Evolutionary conservation across 2,329 filamentous ascomycete genomes (phyloP), one percentile per base, ranked within the genome.

Genomic region (Penicillium sp.): DNA sequence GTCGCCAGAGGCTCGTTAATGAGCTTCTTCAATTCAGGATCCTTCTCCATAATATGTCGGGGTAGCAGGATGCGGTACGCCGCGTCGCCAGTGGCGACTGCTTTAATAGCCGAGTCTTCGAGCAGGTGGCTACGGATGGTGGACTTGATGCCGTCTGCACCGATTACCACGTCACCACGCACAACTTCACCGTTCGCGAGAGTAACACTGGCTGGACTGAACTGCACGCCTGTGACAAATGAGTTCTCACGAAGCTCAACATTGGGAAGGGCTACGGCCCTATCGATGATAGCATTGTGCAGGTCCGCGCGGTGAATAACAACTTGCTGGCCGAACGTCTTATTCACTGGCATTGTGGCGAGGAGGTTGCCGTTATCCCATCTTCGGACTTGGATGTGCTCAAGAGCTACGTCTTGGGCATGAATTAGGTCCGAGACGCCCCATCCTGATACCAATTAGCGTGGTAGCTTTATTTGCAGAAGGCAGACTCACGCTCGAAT

Each of bases 41-140:
- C 88, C 22, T 82, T 63, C 53, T 79, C 73, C 83, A 92, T 88
- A 56, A 87, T 79, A 30, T 84, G 80, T 12, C 88, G 83, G 1
- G 81, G 83, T 17, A 92, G 80, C 83, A 92, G 88, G 72, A 92
- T 89, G 12, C 89, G 84, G 76, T 92, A 92, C 3, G 88, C 88
- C 0, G 89, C 89, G 74, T 91, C 87, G 4, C 87, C 84, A 0
- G 88, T 90, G 57, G 68, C 56, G 7, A 68, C 57, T 8, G 70
- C 63, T 28, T 68, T 66, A 26, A 65, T 57, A 1, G 59, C 53
- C 10, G 51, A 49, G 19, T 69, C 69, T 16, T 67, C 62, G 12
- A 78, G 67, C 42, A 82, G 66, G 4, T 73, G 71, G 17, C 62
- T 66, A 3, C 82, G 71, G 4, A 79, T 69, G 1, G 66, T 67